Evolutionary conservation across 345 rosid species (phyloP).

Genomic region (Eucalyptus brandiana): DNA sequence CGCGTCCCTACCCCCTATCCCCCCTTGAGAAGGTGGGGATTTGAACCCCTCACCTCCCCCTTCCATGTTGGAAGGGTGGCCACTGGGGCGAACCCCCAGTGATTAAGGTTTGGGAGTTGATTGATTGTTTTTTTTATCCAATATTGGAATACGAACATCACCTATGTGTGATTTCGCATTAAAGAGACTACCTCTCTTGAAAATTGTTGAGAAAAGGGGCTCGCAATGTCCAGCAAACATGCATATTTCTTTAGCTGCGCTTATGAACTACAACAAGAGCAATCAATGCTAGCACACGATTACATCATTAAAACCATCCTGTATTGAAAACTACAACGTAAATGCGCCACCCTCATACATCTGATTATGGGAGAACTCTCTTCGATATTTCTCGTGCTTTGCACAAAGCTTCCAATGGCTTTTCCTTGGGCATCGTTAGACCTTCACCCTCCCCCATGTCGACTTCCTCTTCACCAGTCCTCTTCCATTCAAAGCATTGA

Average conservation of each 20-base stretch:
- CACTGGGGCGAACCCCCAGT: no score
- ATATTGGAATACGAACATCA: not conserved
- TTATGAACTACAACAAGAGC: not conserved
- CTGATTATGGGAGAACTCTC: not conserved
- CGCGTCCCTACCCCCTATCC: no score
- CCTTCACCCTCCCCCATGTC: constrained; percentile 32
- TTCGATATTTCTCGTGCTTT: not conserved
- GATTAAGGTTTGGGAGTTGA: not conserved
- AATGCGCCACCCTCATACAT: not conserved
- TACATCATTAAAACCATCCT: not conserved
- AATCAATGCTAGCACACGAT: not conserved
- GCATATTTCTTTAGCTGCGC: not conserved
- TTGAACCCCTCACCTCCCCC: no score
- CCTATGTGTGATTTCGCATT: not conserved
- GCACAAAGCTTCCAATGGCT: constrained; percentile 28
- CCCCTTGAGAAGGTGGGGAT: no score
- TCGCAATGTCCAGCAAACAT: not conserved
- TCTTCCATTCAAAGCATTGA: constrained; percentile 52
- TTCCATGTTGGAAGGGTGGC: no score
- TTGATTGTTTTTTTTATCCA: not conserved
- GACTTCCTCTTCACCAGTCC: constrained; percentile 15
- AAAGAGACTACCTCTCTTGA: not conserved
- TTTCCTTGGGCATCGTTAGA: constrained; percentile 25
- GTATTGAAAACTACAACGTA: not conserved
- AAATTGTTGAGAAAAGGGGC: not conserved